A percentile compares a stretch with the other conserved stretches of the same genome.
phyloP scores from a whole-genome alignment of 192 early-diverging fungal genomes.

The Coemansia sp. region DNA sequence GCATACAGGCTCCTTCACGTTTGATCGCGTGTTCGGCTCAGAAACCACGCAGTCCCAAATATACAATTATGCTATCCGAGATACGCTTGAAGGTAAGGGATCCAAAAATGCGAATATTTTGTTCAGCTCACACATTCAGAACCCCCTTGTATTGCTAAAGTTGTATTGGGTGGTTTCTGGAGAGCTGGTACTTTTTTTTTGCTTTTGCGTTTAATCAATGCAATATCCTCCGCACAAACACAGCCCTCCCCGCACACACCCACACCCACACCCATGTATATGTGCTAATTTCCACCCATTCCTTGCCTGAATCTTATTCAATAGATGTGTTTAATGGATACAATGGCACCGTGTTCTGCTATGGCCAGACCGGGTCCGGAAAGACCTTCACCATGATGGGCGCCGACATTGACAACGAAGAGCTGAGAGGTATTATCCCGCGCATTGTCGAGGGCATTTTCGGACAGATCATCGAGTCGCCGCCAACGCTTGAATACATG shows the following conservation, averaged over 20 bases:
- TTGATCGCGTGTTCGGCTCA: slow-evolving; percentile 89
- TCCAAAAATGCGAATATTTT: neutral
- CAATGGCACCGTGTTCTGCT: slow-evolving; percentile 99
- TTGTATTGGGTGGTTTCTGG: neutral
- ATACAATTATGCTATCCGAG: slow-evolving; percentile 88
- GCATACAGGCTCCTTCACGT: slow-evolving; percentile 77
- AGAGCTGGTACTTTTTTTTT: neutral
- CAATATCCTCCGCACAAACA: neutral
- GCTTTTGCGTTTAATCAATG: neutral
- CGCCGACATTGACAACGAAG: slow-evolving; percentile 88
- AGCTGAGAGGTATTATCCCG: slow-evolving; percentile 93
- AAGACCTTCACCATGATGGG: slow-evolving; percentile 99
- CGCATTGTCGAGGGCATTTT: slow-evolving; percentile 97
- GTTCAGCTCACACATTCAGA: neutral
- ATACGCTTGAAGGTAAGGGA: slow-evolving; percentile 86
- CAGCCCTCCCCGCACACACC: neutral
- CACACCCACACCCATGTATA: neutral
- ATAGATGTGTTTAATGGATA: slow-evolving; percentile 94
- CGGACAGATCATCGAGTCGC: slow-evolving; percentile 84
- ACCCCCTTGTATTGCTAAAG: neutral
- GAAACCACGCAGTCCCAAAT: slow-evolving; percentile 80
- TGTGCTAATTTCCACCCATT: neutral
- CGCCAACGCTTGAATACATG: slow-evolving; percentile 94
- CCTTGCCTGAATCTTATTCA: neutral
- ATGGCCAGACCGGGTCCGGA: slow-evolving; percentile 98